Evolutionary conservation across 1,284 basidiomycete genomes (phyloP).

Genomic region (Inonotus obliquus): DNA sequence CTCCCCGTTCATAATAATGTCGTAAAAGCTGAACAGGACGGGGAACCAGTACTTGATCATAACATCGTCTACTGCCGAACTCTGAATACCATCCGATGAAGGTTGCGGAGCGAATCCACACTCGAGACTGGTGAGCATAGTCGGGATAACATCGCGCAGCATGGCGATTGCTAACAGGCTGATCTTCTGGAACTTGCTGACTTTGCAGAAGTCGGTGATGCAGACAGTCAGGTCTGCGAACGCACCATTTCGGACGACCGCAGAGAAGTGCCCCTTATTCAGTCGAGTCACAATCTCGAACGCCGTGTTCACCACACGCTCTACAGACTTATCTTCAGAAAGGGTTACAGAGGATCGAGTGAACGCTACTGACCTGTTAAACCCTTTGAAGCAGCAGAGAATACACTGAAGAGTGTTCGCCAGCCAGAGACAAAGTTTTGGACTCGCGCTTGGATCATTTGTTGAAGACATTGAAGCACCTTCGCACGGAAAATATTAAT

Average conservation of each 20-base stretch:
- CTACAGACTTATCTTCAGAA: slow-evolving; percentile 35
- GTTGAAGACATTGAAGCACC: slow-evolving; percentile 96
- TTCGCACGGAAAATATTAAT: slow-evolving; percentile 27
- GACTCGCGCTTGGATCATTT: slow-evolving; percentile 96
- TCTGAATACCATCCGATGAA: background rate
- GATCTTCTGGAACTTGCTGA: slow-evolving; percentile 98
- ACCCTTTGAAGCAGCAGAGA: slow-evolving; percentile 94
- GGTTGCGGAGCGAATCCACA: slow-evolving; percentile 50
- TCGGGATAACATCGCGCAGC: slow-evolving; percentile 87
- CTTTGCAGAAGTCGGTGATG: slow-evolving; percentile 99
- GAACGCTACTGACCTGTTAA: slow-evolving; percentile 59
- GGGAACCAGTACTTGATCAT: slow-evolving; percentile 99
- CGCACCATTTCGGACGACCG: slow-evolving; percentile 88
- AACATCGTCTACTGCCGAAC: slow-evolving; percentile 56
- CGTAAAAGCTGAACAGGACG: slow-evolving; percentile 94
- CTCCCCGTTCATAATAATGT: slow-evolving; percentile 99
- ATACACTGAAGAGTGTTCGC: slow-evolving; percentile 99
- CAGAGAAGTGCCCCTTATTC: slow-evolving; percentile 88
- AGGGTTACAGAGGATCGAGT: background rate
- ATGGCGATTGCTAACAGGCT: slow-evolving; percentile 95
- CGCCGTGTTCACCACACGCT: slow-evolving; percentile 89
- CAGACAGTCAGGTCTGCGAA: slow-evolving; percentile 97
- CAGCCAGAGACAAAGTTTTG: slow-evolving; percentile 97
- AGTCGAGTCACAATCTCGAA: slow-evolving; percentile 95
- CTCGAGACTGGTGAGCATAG: slow-evolving; percentile 85